phyloP scores from a whole-genome alignment of 495 filamentous ascomycete species.

The Trypethelium eluteriae region DNA sequence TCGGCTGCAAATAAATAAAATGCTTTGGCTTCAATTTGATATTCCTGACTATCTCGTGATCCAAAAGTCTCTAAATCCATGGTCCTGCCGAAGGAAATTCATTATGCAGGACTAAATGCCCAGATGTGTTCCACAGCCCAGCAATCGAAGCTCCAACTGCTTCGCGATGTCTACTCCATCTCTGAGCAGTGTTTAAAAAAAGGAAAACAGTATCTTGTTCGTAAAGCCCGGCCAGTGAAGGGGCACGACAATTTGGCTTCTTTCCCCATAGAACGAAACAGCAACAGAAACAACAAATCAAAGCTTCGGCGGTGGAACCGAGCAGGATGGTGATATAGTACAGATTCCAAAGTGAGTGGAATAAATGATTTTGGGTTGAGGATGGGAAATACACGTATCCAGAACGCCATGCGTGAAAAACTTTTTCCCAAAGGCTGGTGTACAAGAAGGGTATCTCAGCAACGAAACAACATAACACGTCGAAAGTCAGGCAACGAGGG shows the following conservation, averaged over 20 bases:
- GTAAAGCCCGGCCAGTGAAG: not conserved
- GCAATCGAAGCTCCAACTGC: not conserved
- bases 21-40: slow-evolving; percentile 12
- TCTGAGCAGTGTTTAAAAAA: not conserved
- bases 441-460: slow-evolving; percentile 22
- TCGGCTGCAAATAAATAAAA: not conserved
- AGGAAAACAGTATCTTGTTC: not conserved
- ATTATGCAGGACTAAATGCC: not conserved
- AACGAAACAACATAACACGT: not conserved
- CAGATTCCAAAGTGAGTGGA: slow-evolving; percentile 1
- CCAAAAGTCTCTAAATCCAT: not conserved
- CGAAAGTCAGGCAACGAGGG: not conserved
- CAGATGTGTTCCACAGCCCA: not conserved
- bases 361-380: not conserved
- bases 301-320: not conserved
- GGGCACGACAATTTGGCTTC: not conserved
- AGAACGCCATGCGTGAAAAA: slow-evolving; percentile 13
- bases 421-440: not conserved
- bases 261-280: not conserved
- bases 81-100: not conserved
- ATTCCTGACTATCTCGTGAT: not conserved
- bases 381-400: not conserved
- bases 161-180: not conserved
- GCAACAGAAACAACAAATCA: not conserved
- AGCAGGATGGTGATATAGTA: not conserved